These are phyloP conservation scores for Thermochaetoides thermophila DNA, from an alignment of 495 filamentous ascomycete species.

Conservation along the genomic window DNA sequence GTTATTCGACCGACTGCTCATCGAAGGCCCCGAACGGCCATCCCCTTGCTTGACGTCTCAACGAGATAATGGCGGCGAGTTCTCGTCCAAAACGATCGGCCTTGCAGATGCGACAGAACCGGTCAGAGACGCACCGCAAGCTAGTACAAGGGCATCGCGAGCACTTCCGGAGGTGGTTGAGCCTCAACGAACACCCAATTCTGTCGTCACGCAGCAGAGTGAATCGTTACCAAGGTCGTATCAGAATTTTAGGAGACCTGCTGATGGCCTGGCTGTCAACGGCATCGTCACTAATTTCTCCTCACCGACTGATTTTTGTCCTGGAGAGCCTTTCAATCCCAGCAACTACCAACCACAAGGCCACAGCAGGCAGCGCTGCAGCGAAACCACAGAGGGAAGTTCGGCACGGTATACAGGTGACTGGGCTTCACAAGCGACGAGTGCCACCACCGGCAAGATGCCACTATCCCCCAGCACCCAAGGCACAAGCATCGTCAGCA, in stretches of 20 bases:
- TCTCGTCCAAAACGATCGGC: constrained; percentile 27
- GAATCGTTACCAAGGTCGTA: constrained; percentile 4
- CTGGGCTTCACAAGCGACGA: constrained; percentile 40
- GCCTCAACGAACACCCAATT: neutral
- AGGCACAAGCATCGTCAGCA: constrained; percentile 41
- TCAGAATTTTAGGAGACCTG: constrained; percentile 5
- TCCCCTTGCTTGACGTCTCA: constrained; percentile 24
- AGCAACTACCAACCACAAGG: constrained; percentile 13
- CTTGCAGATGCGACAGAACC: constrained; percentile 19
- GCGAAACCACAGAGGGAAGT: constrained; percentile 38
- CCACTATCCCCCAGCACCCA: constrained; percentile 43
- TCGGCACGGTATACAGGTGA: constrained; percentile 32
- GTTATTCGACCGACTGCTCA: constrained; percentile 65
- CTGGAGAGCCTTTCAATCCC: no score
- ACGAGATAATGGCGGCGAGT: constrained; percentile 15
- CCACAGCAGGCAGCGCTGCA: constrained; percentile 30
- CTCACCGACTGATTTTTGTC: constrained; percentile 19
- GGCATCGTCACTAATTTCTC: constrained; percentile 24
- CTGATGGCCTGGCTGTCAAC: constrained; percentile 22
- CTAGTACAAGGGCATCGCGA: neutral
- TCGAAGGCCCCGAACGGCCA: no score
- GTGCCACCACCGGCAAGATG: constrained; percentile 40
- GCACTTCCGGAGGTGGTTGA: constrained; percentile 2
- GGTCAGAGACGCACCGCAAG: constrained; percentile 1
- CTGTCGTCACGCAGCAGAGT: constrained; percentile 2